Percentiles rank a stretch among this genome's conserved stretches.
Conservation (phyloP, 768 basidiomycete species). For the Leccinum broughii region DNA sequence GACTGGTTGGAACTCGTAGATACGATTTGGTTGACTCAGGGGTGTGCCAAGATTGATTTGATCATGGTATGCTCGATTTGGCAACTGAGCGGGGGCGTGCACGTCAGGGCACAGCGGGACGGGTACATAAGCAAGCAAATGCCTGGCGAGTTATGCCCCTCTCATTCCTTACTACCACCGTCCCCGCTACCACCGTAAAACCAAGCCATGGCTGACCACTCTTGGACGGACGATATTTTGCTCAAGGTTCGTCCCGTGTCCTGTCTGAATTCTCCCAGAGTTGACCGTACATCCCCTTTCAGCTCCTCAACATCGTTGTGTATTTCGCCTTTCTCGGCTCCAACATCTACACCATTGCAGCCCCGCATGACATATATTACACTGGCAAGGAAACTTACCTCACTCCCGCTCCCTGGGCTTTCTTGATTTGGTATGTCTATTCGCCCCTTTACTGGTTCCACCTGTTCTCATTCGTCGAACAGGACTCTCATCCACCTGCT, state of each 20-base stretch:
- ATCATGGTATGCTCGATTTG: constrained; percentile 7
- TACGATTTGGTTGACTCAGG: background rate
- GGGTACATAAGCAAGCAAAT: constrained; percentile 35
- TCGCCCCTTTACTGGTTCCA: background rate
- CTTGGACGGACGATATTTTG: constrained; percentile 76
- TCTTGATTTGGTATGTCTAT: constrained; percentile 74
- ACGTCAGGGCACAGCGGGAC: constrained; percentile 18
- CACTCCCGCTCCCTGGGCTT: constrained; percentile 92
- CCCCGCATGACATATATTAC: constrained; percentile 70
- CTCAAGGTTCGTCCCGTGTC: constrained; percentile 59
- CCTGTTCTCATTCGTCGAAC: constrained; percentile 17
- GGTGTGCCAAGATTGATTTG: background rate
- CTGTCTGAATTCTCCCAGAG: background rate
- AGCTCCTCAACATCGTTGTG: constrained; percentile 79
- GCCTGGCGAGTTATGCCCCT: constrained; percentile 11
- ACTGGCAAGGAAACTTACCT: constrained; percentile 85
- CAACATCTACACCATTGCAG: constrained; percentile 84
- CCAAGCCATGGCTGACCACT: constrained; percentile 48
- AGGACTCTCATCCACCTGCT: constrained; percentile 90
- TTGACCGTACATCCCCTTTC: background rate
- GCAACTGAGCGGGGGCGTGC: constrained; percentile 17
- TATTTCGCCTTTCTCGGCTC: constrained; percentile 88
- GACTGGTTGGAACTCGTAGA: too few relatives aligned
- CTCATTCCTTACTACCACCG: constrained; percentile 17
- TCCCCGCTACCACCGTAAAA: background rate